Evolutionary conservation across 2,329 filamentous ascomycete genomes (phyloP), one percentile per base, ranked within the genome.

Genomic region (Hymenotorrendiella dingleyae): DNA sequence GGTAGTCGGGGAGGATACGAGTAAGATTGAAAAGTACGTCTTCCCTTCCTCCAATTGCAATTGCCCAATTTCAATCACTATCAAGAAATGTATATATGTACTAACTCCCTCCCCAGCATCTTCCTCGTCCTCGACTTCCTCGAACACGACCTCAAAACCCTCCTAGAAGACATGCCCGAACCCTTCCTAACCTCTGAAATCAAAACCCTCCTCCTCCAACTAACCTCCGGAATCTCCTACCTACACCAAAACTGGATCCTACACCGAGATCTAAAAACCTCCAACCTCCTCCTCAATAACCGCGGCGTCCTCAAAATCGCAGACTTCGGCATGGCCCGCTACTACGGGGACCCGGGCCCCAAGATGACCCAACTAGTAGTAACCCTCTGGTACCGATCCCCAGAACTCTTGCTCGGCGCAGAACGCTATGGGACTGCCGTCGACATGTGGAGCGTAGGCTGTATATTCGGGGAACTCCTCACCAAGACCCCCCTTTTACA

Each of bases 51-150:
- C 26, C 12, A 4, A n/a, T n/a, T n/a, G n/a, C n/a, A n/a, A n/a
- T 19, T 37, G 17, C 14, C 14, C 10, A 28, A n/a, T 32, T 17
- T 5, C 11, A 16, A 21, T 7, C 6, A 12, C 19, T 41, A n/a
- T 10, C 10, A 7, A 17, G n/a, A 21, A 34, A 7, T 26, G 6
- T 23, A 33, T 21, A 17, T 10, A 14, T 7, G 30, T 29, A 52
- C 46, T 54, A 43, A 53, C 44, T 49, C 38, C 47, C 55, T 57
- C 50, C 55, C 64, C 63, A 88, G 83, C 67, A 84, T 96, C 53
- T 94, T 88, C 64, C 79, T 98, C 44, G 93, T 97, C 50, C 91
- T 98, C 74, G 90, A 96, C 61, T 98, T 97, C 65, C 73, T 96
- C 57, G 91, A 97, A 70, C 93, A 98, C 71, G 93, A 98, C 61